A percentile compares a stretch with the other conserved stretches of the same genome.
These are phyloP conservation scores for Phlebopus sp. DNA, from an alignment of 1,284 basidiomycete species.

Conservation along the genomic window DNA sequence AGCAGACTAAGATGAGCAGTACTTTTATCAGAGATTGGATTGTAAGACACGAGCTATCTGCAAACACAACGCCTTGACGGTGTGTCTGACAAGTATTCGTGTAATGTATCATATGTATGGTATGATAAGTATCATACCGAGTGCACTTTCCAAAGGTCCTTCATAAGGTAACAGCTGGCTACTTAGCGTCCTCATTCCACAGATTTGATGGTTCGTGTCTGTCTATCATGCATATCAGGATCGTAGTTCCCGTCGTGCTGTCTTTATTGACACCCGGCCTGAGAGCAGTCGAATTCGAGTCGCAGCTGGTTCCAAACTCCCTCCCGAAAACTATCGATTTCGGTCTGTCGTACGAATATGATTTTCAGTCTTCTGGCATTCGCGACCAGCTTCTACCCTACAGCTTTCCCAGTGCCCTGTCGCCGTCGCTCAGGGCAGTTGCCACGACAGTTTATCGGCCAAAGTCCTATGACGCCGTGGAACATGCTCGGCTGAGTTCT, in stretches of 20 bases:
- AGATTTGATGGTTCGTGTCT: not conserved
- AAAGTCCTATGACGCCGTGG: slow-evolving; percentile 46
- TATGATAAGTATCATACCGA: too few relatives aligned
- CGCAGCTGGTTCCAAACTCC: not conserved
- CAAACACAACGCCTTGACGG: slow-evolving; percentile 3
- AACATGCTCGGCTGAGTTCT: slow-evolving; percentile 52
- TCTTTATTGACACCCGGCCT: not conserved
- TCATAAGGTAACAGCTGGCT: too few relatives aligned
- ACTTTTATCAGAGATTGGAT: slow-evolving; percentile 88
- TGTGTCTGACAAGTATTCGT: not conserved
- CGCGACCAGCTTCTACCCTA: slow-evolving; percentile 2
- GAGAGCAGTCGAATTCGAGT: not conserved
- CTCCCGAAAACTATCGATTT: slow-evolving; percentile 19
- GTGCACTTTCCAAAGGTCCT: too few relatives aligned
- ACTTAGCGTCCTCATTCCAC: too few relatives aligned
- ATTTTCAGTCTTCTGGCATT: not conserved
- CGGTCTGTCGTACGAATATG: slow-evolving; percentile 21
- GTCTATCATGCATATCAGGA: slow-evolving; percentile 10
- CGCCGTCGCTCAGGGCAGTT: slow-evolving; percentile 42
- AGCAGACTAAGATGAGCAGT: slow-evolving; percentile 85
- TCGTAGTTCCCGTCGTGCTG: not conserved
- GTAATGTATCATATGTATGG: not conserved
- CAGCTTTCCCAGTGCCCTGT: slow-evolving; percentile 10
- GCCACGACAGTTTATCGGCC: slow-evolving; percentile 64
- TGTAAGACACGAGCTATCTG: slow-evolving; percentile 31